Conservation (phyloP, 192 early-diverging fungal species). For the Podila minutissima region DNA sequence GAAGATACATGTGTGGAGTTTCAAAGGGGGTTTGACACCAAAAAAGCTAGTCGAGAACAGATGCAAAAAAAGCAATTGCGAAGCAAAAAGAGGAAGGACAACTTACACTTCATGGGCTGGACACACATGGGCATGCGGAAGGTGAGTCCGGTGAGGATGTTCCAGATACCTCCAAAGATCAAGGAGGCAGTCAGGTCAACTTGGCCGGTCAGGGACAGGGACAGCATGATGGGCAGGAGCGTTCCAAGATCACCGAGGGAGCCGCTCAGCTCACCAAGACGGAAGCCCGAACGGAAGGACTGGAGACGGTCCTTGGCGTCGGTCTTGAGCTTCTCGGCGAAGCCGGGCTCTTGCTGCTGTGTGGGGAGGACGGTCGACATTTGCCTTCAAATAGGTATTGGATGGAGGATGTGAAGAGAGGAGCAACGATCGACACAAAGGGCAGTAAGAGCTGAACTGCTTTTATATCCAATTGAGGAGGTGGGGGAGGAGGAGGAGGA, state of each 20-base stretch:
- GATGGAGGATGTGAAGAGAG: neutral
- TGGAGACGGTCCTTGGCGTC: conserved; percentile 17
- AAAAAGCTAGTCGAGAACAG: neutral
- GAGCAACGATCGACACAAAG: neutral
- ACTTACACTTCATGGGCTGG: conserved; percentile 90
- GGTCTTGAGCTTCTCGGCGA: conserved; percentile 18
- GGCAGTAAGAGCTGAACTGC: neutral
- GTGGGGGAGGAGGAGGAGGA: neutral
- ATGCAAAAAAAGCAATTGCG: neutral
- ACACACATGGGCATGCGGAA: conserved; percentile 91
- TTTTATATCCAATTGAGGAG: neutral
- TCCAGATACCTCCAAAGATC: conserved; percentile 91
- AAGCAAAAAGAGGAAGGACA: neutral
- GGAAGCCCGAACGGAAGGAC: conserved; percentile 39
- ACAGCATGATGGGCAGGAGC: conserved; percentile 87
- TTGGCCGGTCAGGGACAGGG: conserved; percentile 76
- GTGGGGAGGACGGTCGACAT: conserved; percentile 27
- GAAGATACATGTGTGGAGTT: no score
- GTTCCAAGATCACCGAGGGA: conserved; percentile 84
- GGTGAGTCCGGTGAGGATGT: conserved; percentile 79
- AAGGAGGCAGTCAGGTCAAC: conserved; percentile 81
- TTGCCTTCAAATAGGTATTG: neutral
- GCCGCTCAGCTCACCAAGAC: conserved; percentile 66
- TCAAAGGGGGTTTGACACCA: neutral
- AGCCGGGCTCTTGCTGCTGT: conserved; percentile 1